Evolutionary conservation across 208 protist genomes (phyloP), one percentile per base, ranked within the genome.

Genomic region (Trypanosoma boissoni): DNA sequence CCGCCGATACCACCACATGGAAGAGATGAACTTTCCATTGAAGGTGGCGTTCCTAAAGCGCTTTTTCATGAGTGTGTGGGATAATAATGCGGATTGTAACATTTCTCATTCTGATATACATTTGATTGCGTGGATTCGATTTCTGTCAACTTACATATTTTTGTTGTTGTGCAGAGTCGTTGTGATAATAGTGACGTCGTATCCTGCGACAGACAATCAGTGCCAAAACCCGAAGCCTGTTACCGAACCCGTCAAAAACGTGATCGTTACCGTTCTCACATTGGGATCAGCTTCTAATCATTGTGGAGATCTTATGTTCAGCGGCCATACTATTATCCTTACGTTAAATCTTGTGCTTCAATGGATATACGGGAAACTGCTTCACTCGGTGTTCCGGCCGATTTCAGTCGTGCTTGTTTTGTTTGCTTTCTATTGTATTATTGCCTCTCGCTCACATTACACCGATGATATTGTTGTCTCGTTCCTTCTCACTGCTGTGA

Each of bases 281-380:
- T 50, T 89, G 0, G 86, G 89, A 41, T 71, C 72, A 55, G 82
- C 71, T 12, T 68, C 80, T 10, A 89, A 94, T 23, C 89, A 96
- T 74, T 96, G 89, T 45, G 89, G 89, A 36, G 89, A 96, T 64
- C 64, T 96, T 9, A 88, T 96, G 80, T 96, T 91, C 64, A 91
- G 81, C 49, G 89, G 89, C 5, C 89, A 96, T 74, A 94, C 86
- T 1, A 87, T 96, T 58, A 91, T 85, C 41, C 52, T 94, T 24
- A 80, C 65, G n/a, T 54, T 92, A 20, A 62, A 72, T 44, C 58
- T 75, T 23, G 67, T 73, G 54, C 23, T 85, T 4, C 45, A 77
- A 1, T 90, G 78, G 73, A 62, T 75, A 20, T 95, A 92, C 76
- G 79, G 88, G 24, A 41, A 52, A 2, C 80, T 80, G 44, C 24